A percentile compares a stretch with the other conserved stretches of the same genome.
phyloP scores from a whole-genome alignment of 1,139 yeast genomes.

The Pneumocystis murina region DNA sequence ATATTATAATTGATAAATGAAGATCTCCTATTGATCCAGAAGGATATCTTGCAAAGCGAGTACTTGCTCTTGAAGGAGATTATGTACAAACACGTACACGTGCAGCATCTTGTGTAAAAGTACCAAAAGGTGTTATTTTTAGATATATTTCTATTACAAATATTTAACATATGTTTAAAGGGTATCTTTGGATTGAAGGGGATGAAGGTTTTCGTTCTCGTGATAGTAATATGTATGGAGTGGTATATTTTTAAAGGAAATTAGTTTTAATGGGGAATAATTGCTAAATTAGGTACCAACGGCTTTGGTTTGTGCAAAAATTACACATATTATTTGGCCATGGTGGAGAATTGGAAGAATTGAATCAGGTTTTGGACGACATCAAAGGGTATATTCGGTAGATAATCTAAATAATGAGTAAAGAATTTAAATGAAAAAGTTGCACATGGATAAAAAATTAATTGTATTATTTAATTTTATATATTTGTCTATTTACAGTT shows the following conservation, averaged over 20 bases:
- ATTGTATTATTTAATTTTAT: no score
- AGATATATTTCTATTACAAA: conserved; percentile 46
- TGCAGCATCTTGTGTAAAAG: conserved; percentile 2
- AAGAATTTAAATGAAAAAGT: no score
- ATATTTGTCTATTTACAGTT: no score
- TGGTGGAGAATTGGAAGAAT: conserved; percentile 7
- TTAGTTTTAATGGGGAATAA: neutral
- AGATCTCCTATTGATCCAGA: conserved; percentile 69
- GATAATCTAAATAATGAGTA: no score
- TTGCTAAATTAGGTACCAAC: neutral
- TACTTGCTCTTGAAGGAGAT: conserved; percentile 64
- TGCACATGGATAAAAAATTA: no score
- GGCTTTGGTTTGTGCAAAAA: conserved; percentile 7
- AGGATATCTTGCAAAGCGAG: conserved; percentile 56
- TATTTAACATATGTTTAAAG: conserved; percentile 48
- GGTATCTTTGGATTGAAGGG: conserved; percentile 89
- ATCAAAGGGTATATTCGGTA: conserved; percentile 2
- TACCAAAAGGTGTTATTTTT: conserved; percentile 10
- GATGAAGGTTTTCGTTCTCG: conserved; percentile 68
- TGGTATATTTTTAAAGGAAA: conserved; percentile 38
- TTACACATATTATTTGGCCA: conserved; percentile 10
- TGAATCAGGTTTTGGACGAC: conserved; percentile 3
- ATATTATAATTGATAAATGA: neutral
- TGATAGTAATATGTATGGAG: conserved; percentile 76
- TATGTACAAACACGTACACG: conserved; percentile 36